phyloP scores from a whole-genome alignment of 2,329 filamentous ascomycete species.

The Fusarium verticillioides region DNA sequence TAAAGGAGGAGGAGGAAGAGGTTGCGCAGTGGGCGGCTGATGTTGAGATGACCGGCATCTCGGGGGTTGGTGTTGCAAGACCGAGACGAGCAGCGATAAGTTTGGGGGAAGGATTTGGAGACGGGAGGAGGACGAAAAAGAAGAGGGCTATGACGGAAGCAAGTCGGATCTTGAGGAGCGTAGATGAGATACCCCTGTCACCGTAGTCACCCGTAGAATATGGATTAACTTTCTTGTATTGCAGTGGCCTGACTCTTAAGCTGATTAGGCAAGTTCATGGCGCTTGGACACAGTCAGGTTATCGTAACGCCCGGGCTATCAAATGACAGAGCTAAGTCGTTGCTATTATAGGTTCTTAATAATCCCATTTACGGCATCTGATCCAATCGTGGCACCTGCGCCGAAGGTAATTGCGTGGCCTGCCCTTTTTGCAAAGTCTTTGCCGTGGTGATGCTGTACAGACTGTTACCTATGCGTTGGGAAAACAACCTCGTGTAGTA shows the following conservation, averaged over 20 bases:
- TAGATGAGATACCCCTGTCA: constrained; percentile 1
- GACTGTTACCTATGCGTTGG: fast-evolving
- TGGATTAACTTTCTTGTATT: background rate
- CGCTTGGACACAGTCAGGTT: fast-evolving
- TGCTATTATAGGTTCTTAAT: background rate
- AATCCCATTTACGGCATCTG: background rate
- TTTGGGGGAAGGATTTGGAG: background rate
- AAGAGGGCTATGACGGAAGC: constrained; percentile 13
- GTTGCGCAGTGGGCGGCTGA: constrained; percentile 10
- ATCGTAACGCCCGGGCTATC: fast-evolving
- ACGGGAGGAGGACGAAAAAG: background rate
- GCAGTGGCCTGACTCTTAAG: background rate
- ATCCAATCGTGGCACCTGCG: background rate
- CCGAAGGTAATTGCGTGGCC: background rate
- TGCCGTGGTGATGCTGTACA: background rate
- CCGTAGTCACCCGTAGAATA: background rate
- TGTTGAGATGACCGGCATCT: background rate
- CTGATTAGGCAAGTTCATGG: fast-evolving
- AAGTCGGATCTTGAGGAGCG: constrained; percentile 11
- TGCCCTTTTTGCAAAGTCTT: background rate
- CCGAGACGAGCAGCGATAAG: constrained; percentile 5
- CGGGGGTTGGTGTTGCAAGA: background rate
- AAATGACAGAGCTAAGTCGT: fast-evolving
- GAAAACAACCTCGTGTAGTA: fast-evolving
- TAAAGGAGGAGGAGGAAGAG: constrained; percentile 16